Percentiles rank a stretch among this genome's conserved stretches.
These are phyloP conservation scores for Saccharomycopsis fodiens DNA, from an alignment of 805 yeast genomes.

Conservation along the genomic window DNA sequence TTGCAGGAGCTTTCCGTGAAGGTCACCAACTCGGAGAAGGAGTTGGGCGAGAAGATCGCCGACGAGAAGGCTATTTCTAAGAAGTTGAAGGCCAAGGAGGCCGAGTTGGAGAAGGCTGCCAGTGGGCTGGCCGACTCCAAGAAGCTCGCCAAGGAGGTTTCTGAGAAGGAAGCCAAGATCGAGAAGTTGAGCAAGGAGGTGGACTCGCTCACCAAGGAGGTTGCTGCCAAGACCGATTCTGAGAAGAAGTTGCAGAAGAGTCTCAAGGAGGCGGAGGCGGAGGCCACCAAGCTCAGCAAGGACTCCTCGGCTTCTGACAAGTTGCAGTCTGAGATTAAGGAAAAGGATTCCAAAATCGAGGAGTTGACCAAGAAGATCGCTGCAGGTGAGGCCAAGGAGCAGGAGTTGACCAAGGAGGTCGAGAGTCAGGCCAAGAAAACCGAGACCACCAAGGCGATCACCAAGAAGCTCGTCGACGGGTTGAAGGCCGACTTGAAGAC, in stretches of 20 bases:
- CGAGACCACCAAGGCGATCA: background rate
- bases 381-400: background rate
- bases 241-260: slow-evolving; percentile 1
- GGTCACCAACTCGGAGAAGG: background rate
- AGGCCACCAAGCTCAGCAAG: background rate
- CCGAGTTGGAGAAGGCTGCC: background rate
- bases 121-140: background rate
- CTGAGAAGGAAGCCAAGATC: background rate
- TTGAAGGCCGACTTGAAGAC: slow-evolving; percentile 2
- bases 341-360: background rate
- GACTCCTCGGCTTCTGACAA: background rate
- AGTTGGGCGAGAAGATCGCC: background rate
- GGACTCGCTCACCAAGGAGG: background rate
- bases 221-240: background rate
- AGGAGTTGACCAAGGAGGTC: background rate
- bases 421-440: background rate
- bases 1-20: slow-evolving; percentile 1
- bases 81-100: background rate
- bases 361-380: background rate
- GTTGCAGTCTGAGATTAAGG: background rate
- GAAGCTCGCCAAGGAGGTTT: background rate
- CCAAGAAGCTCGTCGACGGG: slow-evolving; percentile 1
- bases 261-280: background rate
- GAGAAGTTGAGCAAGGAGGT: background rate
- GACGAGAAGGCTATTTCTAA: background rate